phyloP scores from a whole-genome alignment of 192 early-diverging fungal species.

The Coemansia biformis region DNA sequence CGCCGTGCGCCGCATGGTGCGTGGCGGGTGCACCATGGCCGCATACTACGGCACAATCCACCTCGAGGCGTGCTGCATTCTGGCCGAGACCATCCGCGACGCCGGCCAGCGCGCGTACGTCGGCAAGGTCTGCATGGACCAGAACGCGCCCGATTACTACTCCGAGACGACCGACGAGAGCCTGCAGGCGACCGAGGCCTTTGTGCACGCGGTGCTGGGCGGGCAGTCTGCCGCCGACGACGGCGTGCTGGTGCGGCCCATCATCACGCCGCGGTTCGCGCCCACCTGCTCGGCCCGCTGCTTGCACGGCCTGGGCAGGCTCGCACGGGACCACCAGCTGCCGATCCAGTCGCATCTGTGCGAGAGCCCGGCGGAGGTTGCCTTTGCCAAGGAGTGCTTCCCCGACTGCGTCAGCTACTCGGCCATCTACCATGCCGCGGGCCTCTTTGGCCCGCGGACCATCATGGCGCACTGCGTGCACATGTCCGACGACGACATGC shows the following conservation, averaged over 20 bases:
- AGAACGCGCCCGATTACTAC: slow-evolving; percentile 75
- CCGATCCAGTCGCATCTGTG: slow-evolving; percentile 90
- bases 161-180: slow-evolving; percentile 65
- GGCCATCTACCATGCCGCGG: slow-evolving; percentile 67
- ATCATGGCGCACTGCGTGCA: slow-evolving; percentile 95
- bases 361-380: slow-evolving; percentile 77
- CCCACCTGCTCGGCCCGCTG: slow-evolving; percentile 70
- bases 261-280: slow-evolving; percentile 93
- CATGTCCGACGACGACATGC: slow-evolving; percentile 67
- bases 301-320: slow-evolving; percentile 60
- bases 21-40: slow-evolving; percentile 84
- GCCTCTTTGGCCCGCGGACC: slow-evolving; percentile 65
- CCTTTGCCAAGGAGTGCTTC: slow-evolving; percentile 69
- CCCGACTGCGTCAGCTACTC: slow-evolving; percentile 69
- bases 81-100: slow-evolving; percentile 68
- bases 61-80: slow-evolving; percentile 60
- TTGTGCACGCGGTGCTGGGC: slow-evolving; percentile 56
- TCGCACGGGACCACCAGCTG: slow-evolving; percentile 68
- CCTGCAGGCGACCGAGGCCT: slow-evolving; percentile 61
- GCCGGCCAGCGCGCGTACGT: slow-evolving; percentile 90
- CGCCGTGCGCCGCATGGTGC: slow-evolving; percentile 64
- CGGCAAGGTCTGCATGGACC: slow-evolving; percentile 97
- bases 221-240: slow-evolving; percentile 6
- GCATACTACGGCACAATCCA: slow-evolving; percentile 93
- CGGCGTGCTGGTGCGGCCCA: slow-evolving; percentile 58